Conservation (phyloP, 225 moss, liverwort and hornwort genomes). For the Pseudoscleropodium purum region DNA sequence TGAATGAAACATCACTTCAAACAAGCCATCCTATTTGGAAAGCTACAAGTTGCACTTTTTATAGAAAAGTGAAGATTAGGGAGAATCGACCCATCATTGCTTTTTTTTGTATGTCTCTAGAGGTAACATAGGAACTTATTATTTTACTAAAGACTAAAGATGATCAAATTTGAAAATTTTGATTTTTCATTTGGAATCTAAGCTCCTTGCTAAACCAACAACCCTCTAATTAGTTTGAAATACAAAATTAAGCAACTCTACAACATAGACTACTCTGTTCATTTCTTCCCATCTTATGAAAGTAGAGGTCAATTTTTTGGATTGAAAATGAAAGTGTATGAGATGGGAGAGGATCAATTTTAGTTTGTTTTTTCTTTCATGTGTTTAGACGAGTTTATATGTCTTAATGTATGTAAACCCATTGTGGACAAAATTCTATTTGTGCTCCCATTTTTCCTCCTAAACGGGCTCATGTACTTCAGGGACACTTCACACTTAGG, state of each 20-base stretch:
- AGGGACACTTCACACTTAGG: too few relatives aligned
- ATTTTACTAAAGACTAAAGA: fast-evolving
- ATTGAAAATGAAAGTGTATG: neutral
- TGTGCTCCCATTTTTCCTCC: neutral
- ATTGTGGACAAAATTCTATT: fast-evolving
- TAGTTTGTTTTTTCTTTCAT: too few relatives aligned
- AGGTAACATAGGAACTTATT: too few relatives aligned
- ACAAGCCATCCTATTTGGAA: too few relatives aligned
- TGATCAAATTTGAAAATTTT: neutral
- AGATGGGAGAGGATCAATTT: neutral
- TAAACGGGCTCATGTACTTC: too few relatives aligned
- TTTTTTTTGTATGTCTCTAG: too few relatives aligned
- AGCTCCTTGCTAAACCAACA: fast-evolving
- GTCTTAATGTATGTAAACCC: fast-evolving
- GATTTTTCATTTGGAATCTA: fast-evolving
- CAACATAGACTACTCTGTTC: neutral
- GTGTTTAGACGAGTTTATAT: too few relatives aligned
- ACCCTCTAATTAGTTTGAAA: fast-evolving
- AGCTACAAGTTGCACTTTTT: too few relatives aligned
- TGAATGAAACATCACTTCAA: too few relatives aligned
- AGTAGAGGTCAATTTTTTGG: fast-evolving
- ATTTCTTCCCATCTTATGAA: fast-evolving
- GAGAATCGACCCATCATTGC: too few relatives aligned
- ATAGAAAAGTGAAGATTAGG: too few relatives aligned
- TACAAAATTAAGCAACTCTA: too few relatives aligned